A percentile compares a stretch with the other conserved stretches of the same genome.
phyloP scores from a whole-genome alignment of 2,329 filamentous ascomycete species.

The Mariannaea elegans region DNA sequence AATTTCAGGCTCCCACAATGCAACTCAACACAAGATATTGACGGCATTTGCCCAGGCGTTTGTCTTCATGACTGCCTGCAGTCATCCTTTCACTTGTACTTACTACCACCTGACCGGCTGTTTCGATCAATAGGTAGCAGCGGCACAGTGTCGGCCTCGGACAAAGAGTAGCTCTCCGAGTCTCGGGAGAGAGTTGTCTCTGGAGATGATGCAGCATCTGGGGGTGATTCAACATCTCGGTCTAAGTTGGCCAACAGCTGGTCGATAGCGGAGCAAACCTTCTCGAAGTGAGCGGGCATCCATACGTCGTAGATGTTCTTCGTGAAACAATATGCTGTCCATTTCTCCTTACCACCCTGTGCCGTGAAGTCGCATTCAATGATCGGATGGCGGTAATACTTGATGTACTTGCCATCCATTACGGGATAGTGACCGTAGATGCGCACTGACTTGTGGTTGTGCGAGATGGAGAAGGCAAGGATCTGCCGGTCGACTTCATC shows the following conservation, averaged over 20 bases:
- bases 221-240: slow-evolving; percentile 9
- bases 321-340: slow-evolving; percentile 14
- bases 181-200: slow-evolving; percentile 1
- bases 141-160: too few species aligned
- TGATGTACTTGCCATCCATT: slow-evolving; percentile 44
- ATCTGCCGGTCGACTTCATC: slow-evolving; percentile 51
- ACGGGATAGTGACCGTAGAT: slow-evolving; percentile 55
- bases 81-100: too few species aligned
- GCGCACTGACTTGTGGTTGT: slow-evolving; percentile 39
- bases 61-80: too few species aligned
- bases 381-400: slow-evolving; percentile 51
- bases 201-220: not conserved
- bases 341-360: slow-evolving; percentile 11
- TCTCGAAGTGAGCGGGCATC: slow-evolving; percentile 18
- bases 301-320: slow-evolving; percentile 17
- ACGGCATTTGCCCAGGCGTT: too few species aligned
- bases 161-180: too few species aligned
- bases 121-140: too few species aligned
- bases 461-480: slow-evolving; percentile 54
- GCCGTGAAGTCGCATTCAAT: slow-evolving; percentile 44
- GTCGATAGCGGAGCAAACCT: slow-evolving; percentile 22
- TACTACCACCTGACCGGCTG: too few species aligned
- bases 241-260: slow-evolving; percentile 15
- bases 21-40: too few species aligned
- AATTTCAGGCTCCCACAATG: too few species aligned